These are phyloP conservation scores for Linum lewisii DNA, from an alignment of 345 rosid genomes.

Conservation along the genomic window DNA sequence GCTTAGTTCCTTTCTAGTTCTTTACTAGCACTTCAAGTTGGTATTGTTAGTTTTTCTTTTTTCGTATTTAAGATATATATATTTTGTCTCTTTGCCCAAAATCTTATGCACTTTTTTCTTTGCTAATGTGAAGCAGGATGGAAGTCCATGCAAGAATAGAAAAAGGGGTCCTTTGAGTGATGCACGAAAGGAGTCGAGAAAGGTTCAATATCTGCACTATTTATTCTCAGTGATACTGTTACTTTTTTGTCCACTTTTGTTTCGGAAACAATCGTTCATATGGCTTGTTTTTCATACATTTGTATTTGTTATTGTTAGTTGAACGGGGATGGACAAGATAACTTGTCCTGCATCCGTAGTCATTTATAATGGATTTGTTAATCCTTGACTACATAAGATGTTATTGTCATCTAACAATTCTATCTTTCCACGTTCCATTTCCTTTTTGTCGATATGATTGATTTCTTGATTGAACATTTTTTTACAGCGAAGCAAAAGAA, in stretches of 20 bases:
- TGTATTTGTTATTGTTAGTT: background rate
- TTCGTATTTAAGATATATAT: background rate
- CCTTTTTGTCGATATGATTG: background rate
- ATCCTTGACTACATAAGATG: background rate
- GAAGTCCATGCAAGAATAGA: conserved; percentile 23
- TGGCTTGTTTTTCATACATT: background rate
- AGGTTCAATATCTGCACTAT: conserved; percentile 26
- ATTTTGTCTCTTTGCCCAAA: background rate
- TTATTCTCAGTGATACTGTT: background rate
- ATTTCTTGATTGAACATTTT: background rate
- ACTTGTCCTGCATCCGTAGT: background rate
- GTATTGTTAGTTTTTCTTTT: background rate
- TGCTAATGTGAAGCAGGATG: conserved; percentile 19
- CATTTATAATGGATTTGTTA: no score
- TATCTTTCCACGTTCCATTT: conserved; percentile 1
- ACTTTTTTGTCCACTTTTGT: conserved; percentile 3
- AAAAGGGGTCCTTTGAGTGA: conserved; percentile 36
- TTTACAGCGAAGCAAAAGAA: conserved; percentile 51
- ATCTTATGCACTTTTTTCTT: background rate
- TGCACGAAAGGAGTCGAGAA: conserved; percentile 53
- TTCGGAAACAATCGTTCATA: background rate
- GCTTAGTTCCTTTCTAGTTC: background rate
- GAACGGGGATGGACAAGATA: background rate
- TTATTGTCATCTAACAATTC: background rate
- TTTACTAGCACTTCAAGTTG: background rate